Evolutionary conservation across 352 stramenopile species (phyloP).

Genomic region (Pythium dissotocum): DNA sequence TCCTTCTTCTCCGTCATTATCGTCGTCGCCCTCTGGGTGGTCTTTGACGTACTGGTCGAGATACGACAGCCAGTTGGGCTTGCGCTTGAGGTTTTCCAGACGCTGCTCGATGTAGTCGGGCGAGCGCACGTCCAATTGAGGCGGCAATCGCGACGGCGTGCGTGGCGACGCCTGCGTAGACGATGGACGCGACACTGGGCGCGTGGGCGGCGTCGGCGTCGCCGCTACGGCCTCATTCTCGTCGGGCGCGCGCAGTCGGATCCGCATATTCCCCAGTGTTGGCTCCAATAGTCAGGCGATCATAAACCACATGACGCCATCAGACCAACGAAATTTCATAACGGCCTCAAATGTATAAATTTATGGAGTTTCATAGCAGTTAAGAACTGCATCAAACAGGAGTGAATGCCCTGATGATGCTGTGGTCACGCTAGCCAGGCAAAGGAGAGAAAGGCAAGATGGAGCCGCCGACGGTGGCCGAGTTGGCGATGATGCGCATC

Average conservation of each 20-base stretch:
- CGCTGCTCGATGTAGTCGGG: constrained; percentile 85
- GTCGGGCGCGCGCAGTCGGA: constrained; percentile 66
- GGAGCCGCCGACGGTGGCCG: constrained; percentile 32
- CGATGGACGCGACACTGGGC: background rate
- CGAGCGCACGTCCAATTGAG: constrained; percentile 68
- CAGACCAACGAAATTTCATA: background rate
- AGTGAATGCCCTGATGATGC: background rate
- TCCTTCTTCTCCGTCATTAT: constrained; percentile 12
- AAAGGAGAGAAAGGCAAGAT: background rate
- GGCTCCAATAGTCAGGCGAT: constrained; percentile 5
- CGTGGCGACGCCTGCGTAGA: constrained; percentile 31
- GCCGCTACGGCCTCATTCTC: constrained; percentile 38
- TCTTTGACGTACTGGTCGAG: constrained; percentile 76
- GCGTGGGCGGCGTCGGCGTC: constrained; percentile 1
- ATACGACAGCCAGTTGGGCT: constrained; percentile 54
- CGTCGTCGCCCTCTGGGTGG: constrained; percentile 46
- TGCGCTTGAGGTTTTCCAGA: constrained; percentile 85
- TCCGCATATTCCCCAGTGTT: constrained; percentile 35
- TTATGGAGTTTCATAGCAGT: background rate
- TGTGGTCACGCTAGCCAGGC: background rate
- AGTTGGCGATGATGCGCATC: constrained; percentile 44
- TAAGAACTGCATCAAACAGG: constrained; percentile 13
- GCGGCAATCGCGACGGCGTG: constrained; percentile 26
- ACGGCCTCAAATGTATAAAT: background rate
- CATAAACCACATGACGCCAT: background rate